These are phyloP conservation scores for Komagataella pastoris DNA, from an alignment of 805 yeast genomes.

Conservation along the genomic window DNA sequence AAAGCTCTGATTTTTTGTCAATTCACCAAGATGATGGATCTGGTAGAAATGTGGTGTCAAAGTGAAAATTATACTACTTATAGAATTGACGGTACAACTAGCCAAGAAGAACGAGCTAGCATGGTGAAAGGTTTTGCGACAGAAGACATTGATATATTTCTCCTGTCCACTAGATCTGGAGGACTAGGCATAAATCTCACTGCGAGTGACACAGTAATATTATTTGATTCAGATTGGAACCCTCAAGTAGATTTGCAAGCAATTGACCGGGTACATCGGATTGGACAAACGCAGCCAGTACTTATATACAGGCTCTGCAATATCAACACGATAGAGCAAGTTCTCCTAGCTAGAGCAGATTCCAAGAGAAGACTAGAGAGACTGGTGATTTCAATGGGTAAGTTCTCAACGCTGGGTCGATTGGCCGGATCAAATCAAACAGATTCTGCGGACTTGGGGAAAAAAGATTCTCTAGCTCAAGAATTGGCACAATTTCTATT, in stretches of 20 bases:
- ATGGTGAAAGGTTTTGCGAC: slow-evolving; percentile 41
- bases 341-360: slow-evolving; percentile 65
- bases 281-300: slow-evolving; percentile 82
- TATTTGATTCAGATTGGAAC: slow-evolving; percentile 94
- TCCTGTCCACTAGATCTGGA: slow-evolving; percentile 87
- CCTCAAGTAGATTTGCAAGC: slow-evolving; percentile 97
- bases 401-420: slow-evolving; percentile 26
- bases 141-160: slow-evolving; percentile 33
- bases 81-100: slow-evolving; percentile 67
- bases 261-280: slow-evolving; percentile 88
- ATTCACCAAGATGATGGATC: slow-evolving; percentile 71
- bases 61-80: slow-evolving; percentile 30
- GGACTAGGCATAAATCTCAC: slow-evolving; percentile 84
- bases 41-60: slow-evolving; percentile 63
- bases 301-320: slow-evolving; percentile 68
- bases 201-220: slow-evolving; percentile 79
- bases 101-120: slow-evolving; percentile 50
- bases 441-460: slow-evolving; percentile 5
- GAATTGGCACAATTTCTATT: slow-evolving; percentile 27
- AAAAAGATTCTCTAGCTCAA: slow-evolving; percentile 17
- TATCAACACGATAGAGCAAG: slow-evolving; percentile 72
- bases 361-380: slow-evolving; percentile 70
- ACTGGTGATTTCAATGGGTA: slow-evolving; percentile 58
- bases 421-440: slow-evolving; percentile 3
- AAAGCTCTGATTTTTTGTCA: slow-evolving; percentile 79